A percentile compares a stretch with the other conserved stretches of the same genome.
Conservation (phyloP, 371 early-diverging fungal species). For the Apophysomyces variabilis region DNA sequence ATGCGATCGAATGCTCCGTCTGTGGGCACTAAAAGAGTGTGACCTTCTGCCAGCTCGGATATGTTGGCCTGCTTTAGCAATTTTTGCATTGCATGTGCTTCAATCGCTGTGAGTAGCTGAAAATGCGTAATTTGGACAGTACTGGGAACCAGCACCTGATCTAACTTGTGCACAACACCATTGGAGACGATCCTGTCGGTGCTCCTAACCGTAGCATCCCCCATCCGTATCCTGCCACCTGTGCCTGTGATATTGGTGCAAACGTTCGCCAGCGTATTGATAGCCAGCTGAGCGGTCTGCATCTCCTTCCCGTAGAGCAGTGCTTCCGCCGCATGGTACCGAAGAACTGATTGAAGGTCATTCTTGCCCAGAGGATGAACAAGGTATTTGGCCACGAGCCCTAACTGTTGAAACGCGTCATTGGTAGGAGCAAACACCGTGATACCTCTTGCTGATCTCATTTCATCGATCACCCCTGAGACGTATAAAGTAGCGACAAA, state of each 20-base stretch:
- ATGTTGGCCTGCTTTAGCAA: slow-evolving; percentile 47
- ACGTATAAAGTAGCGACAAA: slow-evolving; percentile 51
- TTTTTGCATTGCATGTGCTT: slow-evolving; percentile 43
- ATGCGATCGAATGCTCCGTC: slow-evolving; percentile 62
- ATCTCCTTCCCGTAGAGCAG: slow-evolving; percentile 50
- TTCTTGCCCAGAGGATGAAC: slow-evolving; percentile 41
- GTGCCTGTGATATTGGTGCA: neutral
- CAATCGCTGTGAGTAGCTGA: slow-evolving; percentile 53
- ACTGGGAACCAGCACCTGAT: slow-evolving; percentile 51
- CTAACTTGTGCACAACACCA: slow-evolving; percentile 62
- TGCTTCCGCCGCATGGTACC: slow-evolving; percentile 43
- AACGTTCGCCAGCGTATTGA: slow-evolving; percentile 41
- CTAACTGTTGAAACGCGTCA: slow-evolving; percentile 53
- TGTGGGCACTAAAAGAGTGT: slow-evolving; percentile 58
- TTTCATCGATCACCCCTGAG: slow-evolving; percentile 34
- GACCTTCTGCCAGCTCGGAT: slow-evolving; percentile 33
- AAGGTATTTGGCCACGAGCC: slow-evolving; percentile 60
- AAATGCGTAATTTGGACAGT: slow-evolving; percentile 47
- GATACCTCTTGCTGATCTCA: slow-evolving; percentile 48
- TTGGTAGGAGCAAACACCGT: slow-evolving; percentile 64
- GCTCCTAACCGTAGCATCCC: slow-evolving; percentile 4
- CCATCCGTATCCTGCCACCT: neutral
- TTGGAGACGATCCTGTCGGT: slow-evolving; percentile 54
- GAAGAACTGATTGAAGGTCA: slow-evolving; percentile 44
- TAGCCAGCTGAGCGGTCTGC: slow-evolving; percentile 32